These are phyloP conservation scores for Phytopythium ostracodes DNA, from an alignment of 352 stramenopile species.

Conservation along the genomic window DNA sequence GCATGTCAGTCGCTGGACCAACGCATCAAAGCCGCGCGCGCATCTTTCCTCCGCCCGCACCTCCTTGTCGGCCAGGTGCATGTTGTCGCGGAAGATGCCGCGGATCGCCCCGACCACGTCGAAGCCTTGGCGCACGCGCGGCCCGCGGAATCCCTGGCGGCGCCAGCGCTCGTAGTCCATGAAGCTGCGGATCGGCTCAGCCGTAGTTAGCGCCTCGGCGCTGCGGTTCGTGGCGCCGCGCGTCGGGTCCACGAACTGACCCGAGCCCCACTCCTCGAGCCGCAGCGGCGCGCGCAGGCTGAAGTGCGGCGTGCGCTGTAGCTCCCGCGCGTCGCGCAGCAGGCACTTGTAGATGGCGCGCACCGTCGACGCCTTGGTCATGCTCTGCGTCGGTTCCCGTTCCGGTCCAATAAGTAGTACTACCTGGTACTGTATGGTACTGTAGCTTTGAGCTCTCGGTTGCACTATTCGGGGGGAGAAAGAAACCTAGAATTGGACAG, in stretches of 20 bases:
- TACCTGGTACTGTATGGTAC: too few relatives aligned
- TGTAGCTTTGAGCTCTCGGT: too few relatives aligned
- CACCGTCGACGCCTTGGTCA: conserved; percentile 36
- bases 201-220: conserved; percentile 6
- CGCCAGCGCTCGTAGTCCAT: conserved; percentile 37
- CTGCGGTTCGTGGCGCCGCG: conserved; percentile 5
- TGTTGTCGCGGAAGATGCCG: conserved; percentile 39
- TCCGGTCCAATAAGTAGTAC: too few relatives aligned
- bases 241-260: conserved; percentile 34
- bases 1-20: neutral
- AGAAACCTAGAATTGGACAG: neutral
- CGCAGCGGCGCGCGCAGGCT: conserved; percentile 45
- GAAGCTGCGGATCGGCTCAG: conserved; percentile 33
- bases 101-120: conserved; percentile 38
- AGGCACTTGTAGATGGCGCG: conserved; percentile 66
- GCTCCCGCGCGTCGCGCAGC: conserved; percentile 48
- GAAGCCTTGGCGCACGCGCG: conserved; percentile 14
- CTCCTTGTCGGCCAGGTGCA: conserved; percentile 28
- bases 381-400: conserved; percentile 8
- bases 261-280: conserved; percentile 63
- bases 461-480: neutral
- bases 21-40: neutral
- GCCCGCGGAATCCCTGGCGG: conserved; percentile 31
- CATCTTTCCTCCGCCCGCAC: conserved; percentile 15
- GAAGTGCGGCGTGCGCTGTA: conserved; percentile 59